A percentile compares a stretch with the other conserved stretches of the same genome.
These are phyloP conservation scores for Populus hybrid DNA, from an alignment of 441 rosid genomes.

Conservation along the genomic window DNA sequence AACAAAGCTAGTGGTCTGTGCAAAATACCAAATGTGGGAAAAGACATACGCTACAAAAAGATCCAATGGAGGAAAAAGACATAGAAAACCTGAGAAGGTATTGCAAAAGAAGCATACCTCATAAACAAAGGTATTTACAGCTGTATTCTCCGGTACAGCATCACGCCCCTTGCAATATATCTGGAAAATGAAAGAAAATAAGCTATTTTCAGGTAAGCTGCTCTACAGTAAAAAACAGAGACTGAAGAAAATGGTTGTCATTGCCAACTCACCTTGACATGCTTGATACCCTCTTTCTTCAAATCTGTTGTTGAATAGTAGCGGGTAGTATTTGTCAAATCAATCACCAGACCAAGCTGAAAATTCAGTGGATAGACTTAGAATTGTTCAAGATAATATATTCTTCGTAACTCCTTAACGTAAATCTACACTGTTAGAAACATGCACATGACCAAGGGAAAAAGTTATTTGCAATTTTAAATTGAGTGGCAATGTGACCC, in stretches of 20 bases:
- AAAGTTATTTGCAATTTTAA: background rate
- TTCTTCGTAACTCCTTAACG: background rate
- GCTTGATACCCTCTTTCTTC: conserved; percentile 75
- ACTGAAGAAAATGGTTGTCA: background rate
- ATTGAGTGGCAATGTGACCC: background rate
- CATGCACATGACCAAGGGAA: background rate
- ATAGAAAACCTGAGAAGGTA: background rate
- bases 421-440: background rate
- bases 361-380: background rate
- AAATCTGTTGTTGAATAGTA: conserved; percentile 63
- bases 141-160: conserved; percentile 71
- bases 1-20: background rate
- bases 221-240: background rate
- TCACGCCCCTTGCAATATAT: conserved; percentile 81
- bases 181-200: conserved; percentile 32
- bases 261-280: conserved; percentile 58
- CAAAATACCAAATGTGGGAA: background rate
- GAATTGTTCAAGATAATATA: background rate
- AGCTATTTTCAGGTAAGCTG: background rate
- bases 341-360: conserved; percentile 90
- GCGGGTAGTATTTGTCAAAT: conserved; percentile 79
- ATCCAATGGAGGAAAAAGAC: background rate
- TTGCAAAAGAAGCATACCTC: conserved; percentile 49
- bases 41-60: background rate
- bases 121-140: conserved; percentile 68